phyloP scores from a whole-genome alignment of 352 stramenopile species.

The Globisporangium ultimum region DNA sequence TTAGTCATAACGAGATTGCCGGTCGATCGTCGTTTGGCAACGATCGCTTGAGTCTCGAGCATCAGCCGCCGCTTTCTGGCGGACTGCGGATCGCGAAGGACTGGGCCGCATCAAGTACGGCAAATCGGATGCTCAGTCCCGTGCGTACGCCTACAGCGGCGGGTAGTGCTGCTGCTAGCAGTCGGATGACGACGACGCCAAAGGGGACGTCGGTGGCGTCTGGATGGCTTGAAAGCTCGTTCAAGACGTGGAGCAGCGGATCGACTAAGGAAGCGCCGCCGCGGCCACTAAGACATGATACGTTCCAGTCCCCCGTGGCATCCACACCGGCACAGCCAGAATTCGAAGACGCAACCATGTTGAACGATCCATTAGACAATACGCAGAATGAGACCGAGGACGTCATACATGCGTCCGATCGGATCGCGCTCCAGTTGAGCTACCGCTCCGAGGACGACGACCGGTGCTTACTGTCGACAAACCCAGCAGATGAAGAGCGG shows the following conservation, averaged over 20 bases:
- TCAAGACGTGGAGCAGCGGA: slow-evolving; percentile 68
- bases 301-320: slow-evolving; percentile 39
- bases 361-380: background rate
- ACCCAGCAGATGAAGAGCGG: slow-evolving; percentile 46
- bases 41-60: slow-evolving; percentile 21
- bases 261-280: slow-evolving; percentile 37
- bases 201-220: slow-evolving; percentile 3
- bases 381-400: slow-evolving; percentile 14
- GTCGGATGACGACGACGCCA: slow-evolving; percentile 5
- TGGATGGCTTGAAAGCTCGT: slow-evolving; percentile 68
- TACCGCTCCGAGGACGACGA: slow-evolving; percentile 36
- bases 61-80: slow-evolving; percentile 6
- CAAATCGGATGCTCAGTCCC: slow-evolving; percentile 20
- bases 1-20: slow-evolving; percentile 53
- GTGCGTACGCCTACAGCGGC: slow-evolving; percentile 13
- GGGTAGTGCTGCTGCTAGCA: background rate
- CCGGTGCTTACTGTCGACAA: slow-evolving; percentile 37
- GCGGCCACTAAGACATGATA: slow-evolving; percentile 43
- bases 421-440: slow-evolving; percentile 47
- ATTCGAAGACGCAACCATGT: slow-evolving; percentile 3
- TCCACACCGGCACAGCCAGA: slow-evolving; percentile 19
- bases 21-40: slow-evolving; percentile 13
- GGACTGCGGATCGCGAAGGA: slow-evolving; percentile 36
- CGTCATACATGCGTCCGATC: slow-evolving; percentile 35
- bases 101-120: slow-evolving; percentile 29